Percentiles rank a stretch among this genome's conserved stretches.
Evolutionary conservation across 208 protist genomes (phyloP).

Genomic region (Plasmodiophora brassicae): DNA sequence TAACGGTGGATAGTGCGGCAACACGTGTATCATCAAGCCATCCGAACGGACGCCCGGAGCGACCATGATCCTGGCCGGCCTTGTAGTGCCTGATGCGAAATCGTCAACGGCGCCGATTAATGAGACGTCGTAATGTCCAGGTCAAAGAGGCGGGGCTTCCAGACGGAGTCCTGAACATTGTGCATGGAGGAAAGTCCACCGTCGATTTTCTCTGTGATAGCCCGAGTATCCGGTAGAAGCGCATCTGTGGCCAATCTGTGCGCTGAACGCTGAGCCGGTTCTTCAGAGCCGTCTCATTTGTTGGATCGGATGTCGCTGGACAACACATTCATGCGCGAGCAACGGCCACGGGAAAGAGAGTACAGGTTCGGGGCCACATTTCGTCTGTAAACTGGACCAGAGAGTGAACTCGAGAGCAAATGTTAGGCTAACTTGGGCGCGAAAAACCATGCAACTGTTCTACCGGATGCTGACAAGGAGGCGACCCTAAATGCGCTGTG

Average conservation of each 20-base stretch:
- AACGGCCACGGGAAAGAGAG: conserved; percentile 76
- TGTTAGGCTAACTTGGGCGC: conserved; percentile 77
- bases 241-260: no score
- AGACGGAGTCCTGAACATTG: conserved; percentile 55
- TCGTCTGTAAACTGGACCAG: no score
- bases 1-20: conserved; percentile 64
- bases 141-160: conserved; percentile 66
- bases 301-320: conserved; percentile 73
- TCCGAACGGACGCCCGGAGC: conserved; percentile 73
- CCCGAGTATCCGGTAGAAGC: no score
- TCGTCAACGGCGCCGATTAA: no score
- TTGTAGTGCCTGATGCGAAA: no score
- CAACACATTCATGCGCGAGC: conserved; percentile 40
- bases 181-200: conserved; percentile 53
- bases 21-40: conserved; percentile 84
- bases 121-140: no score
- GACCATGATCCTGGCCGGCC: conserved; percentile 27
- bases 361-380: conserved; percentile 63
- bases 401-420: no score
- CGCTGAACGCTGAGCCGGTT: no score
- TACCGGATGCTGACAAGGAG: conserved; percentile 72
- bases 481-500: conserved; percentile 27
- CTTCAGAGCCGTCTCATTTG: conserved; percentile 84
- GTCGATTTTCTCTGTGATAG: conserved; percentile 86
- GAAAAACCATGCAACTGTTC: conserved; percentile 81